Conservation (phyloP, 179 eudicot genomes). For the Patellifolia procumbens region DNA sequence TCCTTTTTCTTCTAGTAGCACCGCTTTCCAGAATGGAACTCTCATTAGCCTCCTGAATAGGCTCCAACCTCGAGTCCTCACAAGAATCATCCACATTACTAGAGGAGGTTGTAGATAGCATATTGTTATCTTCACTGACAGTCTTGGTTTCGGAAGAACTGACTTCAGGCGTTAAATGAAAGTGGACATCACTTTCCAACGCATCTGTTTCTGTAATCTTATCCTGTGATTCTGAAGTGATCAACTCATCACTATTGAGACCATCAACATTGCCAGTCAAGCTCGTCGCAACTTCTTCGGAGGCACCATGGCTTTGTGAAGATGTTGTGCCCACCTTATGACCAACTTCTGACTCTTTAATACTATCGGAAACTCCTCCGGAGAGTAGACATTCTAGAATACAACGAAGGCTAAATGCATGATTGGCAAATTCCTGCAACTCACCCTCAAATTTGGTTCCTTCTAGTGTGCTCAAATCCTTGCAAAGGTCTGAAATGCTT, state of each 20-base stretch:
- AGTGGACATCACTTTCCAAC: conserved; percentile 20
- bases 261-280: conserved; percentile 25
- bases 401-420: conserved; percentile 93
- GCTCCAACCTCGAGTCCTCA: conserved; percentile 39
- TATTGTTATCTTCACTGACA: conserved; percentile 34
- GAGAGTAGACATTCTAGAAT: conserved; percentile 86
- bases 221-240: conserved; percentile 21
- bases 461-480: conserved; percentile 85
- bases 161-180: conserved; percentile 26
- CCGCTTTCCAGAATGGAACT: conserved; percentile 34
- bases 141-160: conserved; percentile 34
- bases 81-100: conserved; percentile 22
- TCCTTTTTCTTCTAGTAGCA: conserved; percentile 48
- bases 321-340: conserved; percentile 35
- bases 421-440: conserved; percentile 97
- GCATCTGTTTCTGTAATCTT: conserved; percentile 21
- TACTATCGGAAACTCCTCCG: conserved; percentile 68
- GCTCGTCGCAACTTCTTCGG: conserved; percentile 37
- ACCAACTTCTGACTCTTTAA: conserved; percentile 26
- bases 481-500: conserved; percentile 93
- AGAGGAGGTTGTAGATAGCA: conserved; percentile 25
- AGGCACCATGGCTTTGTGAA: conserved; percentile 39
- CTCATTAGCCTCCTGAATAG: conserved; percentile 44
- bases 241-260: conserved; percentile 29
- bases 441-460: conserved; percentile 97